Evolutionary conservation across 108 stramenopile genomes (phyloP).

Genomic region (Fragilaria radians): DNA sequence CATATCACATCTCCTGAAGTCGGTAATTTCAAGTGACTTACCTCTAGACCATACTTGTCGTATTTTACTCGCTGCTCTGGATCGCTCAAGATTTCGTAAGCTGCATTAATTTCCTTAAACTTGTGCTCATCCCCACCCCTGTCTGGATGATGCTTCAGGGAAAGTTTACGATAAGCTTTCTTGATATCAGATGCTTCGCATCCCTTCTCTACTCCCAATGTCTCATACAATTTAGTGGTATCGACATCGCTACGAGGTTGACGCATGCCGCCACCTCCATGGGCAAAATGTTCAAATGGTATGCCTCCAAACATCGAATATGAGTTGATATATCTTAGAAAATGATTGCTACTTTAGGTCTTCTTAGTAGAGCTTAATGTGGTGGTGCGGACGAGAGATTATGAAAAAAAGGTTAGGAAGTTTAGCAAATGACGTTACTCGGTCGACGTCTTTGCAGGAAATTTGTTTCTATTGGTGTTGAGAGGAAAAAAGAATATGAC

Average conservation of each 20-base stretch:
- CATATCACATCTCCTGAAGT: too few relatives aligned
- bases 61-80: slow-evolving; percentile 80
- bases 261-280: slow-evolving; percentile 48
- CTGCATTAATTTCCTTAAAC: slow-evolving; percentile 82
- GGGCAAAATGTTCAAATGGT: slow-evolving; percentile 65
- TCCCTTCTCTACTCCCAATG: slow-evolving; percentile 62
- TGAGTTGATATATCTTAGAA: too few relatives aligned
- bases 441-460: too few relatives aligned
- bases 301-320: slow-evolving; percentile 81
- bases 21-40: too few relatives aligned
- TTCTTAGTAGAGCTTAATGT: too few relatives aligned
- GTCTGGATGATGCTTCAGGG: slow-evolving; percentile 50
- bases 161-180: slow-evolving; percentile 76
- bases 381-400: too few relatives aligned
- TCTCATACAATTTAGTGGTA: slow-evolving; percentile 84
- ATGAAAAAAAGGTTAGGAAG: too few relatives aligned
- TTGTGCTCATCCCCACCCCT: slow-evolving; percentile 88
- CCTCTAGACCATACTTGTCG: slow-evolving; percentile 88
- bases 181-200: slow-evolving; percentile 72
- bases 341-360: too few relatives aligned
- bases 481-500: too few relatives aligned
- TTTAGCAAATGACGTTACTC: too few relatives aligned
- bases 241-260: slow-evolving; percentile 57
- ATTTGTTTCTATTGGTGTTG: too few relatives aligned
- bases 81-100: slow-evolving; percentile 86